A percentile compares a stretch with the other conserved stretches of the same genome.
Evolutionary conservation across 1,284 basidiomycete species (phyloP).

Genomic region (Neotropicomus parvogracilis): DNA sequence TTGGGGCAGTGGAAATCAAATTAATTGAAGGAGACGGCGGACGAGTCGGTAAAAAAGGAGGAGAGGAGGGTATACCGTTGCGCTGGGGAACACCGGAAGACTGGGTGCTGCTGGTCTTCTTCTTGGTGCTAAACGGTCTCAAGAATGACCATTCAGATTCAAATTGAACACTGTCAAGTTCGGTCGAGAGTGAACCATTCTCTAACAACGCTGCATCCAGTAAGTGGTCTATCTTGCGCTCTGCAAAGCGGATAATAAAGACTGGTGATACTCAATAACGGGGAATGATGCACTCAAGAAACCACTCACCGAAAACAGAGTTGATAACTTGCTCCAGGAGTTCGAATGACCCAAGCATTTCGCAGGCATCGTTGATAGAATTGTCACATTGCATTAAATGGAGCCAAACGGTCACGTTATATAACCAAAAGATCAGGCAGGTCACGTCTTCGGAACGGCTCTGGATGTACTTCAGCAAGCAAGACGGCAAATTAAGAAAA

Average conservation of each 20-base stretch:
- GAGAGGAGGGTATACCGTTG: conserved; percentile 34
- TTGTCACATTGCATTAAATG: conserved; percentile 87
- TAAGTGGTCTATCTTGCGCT: conserved; percentile 83
- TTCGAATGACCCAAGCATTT: conserved; percentile 75
- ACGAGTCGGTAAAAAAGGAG: conserved; percentile 43
- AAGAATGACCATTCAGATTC: conserved; percentile 96
- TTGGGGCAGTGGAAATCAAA: conserved; percentile 36
- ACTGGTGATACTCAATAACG: conserved; percentile 47
- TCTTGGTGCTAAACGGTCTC: conserved; percentile 68
- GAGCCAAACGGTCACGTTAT: conserved; percentile 86
- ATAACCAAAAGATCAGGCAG: conserved; percentile 90
- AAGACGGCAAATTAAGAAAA: not conserved
- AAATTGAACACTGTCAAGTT: conserved; percentile 83
- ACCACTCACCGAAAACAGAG: conserved; percentile 80
- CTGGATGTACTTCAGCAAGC: conserved; percentile 39
- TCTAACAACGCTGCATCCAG: conserved; percentile 86
- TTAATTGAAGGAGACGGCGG: conserved; percentile 47
- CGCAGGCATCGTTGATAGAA: conserved; percentile 70
- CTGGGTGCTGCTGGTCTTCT: conserved; percentile 47
- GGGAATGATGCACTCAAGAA: not conserved
- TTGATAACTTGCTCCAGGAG: conserved; percentile 88
- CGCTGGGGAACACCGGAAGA: conserved; percentile 35
- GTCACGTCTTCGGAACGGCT: conserved; percentile 81
- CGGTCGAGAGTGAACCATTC: conserved; percentile 73
- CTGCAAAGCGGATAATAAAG: conserved; percentile 91